These are phyloP conservation scores for Leishmania martiniquensis DNA, from an alignment of 208 protist species.

Conservation along the genomic window DNA sequence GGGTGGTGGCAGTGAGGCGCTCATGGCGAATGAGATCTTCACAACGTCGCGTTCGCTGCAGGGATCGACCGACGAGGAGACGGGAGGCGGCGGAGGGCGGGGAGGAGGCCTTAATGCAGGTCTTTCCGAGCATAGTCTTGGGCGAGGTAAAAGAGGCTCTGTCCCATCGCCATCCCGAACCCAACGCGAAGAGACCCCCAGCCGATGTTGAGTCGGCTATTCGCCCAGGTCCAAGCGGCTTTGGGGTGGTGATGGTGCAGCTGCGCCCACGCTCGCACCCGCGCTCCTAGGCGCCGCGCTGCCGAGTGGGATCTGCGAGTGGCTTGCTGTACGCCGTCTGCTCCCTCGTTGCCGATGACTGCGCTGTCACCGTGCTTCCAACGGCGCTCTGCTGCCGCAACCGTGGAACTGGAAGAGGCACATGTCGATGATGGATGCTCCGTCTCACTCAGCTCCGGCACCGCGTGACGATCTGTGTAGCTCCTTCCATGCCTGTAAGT, in stretches of 20 bases:
- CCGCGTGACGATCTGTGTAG: constrained; percentile 53
- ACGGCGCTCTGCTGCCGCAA: neutral
- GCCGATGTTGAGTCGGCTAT: constrained; percentile 88
- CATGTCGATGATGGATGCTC: constrained; percentile 23
- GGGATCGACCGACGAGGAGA: neutral
- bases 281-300: neutral
- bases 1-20: neutral
- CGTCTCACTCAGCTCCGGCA: constrained; percentile 31
- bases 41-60: neutral
- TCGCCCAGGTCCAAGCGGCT: constrained; percentile 78
- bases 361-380: neutral
- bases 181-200: constrained; percentile 91
- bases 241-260: constrained; percentile 58
- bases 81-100: too few relatives aligned
- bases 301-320: neutral
- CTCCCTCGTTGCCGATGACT: neutral
- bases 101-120: neutral
- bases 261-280: constrained; percentile 14
- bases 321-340: neutral
- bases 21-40: neutral
- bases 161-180: constrained; percentile 87
- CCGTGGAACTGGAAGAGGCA: neutral
- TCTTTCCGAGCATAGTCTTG: constrained; percentile 48
- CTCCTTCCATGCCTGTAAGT: constrained; percentile 69
- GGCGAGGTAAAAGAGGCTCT: constrained; percentile 77